A percentile compares a stretch with the other conserved stretches of the same genome.
phyloP scores from a whole-genome alignment of 805 yeast genomes.

The Diddensiella santjacobensis region DNA sequence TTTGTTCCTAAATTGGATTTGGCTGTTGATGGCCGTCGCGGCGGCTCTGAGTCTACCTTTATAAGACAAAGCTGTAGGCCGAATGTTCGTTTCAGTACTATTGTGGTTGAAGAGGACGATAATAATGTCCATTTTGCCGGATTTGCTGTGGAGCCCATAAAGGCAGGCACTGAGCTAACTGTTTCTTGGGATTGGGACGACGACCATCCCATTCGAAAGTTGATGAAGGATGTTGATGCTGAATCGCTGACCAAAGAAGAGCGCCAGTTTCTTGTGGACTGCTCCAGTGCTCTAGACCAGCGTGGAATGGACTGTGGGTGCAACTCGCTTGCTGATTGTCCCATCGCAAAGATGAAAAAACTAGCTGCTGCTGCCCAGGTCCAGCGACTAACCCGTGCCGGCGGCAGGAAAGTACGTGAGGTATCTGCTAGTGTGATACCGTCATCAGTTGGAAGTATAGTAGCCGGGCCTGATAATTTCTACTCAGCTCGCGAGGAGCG shows the following conservation, averaged over 20 bases:
- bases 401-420: conserved; percentile 1
- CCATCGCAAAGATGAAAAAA: conserved; percentile 24
- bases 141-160: conserved; percentile 52
- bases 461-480: conserved; percentile 6
- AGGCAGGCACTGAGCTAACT: conserved; percentile 66
- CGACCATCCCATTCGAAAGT: conserved; percentile 64
- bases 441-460: conserved; percentile 5
- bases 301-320: conserved; percentile 32
- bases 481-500: conserved; percentile 30
- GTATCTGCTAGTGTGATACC: conserved; percentile 5
- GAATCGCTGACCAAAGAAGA: conserved; percentile 21
- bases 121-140: conserved; percentile 51
- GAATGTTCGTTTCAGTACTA: conserved; percentile 60
- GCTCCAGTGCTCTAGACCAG: conserved; percentile 22
- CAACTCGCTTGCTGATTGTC: conserved; percentile 24
- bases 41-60: conserved; percentile 74
- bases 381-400: conserved; percentile 12
- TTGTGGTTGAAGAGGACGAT: conserved; percentile 28
- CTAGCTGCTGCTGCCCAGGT: conserved; percentile 12
- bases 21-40: conserved; percentile 73
- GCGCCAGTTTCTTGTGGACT: conserved; percentile 16
- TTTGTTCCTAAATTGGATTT: conserved; percentile 55
- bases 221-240: conserved; percentile 33
- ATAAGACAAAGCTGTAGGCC: conserved; percentile 73
- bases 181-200: conserved; percentile 88